A percentile compares a stretch with the other conserved stretches of the same genome.
These are phyloP conservation scores for Mycosarcoma maydis DNA, from an alignment of 1,284 basidiomycete genomes.

Conservation along the genomic window DNA sequence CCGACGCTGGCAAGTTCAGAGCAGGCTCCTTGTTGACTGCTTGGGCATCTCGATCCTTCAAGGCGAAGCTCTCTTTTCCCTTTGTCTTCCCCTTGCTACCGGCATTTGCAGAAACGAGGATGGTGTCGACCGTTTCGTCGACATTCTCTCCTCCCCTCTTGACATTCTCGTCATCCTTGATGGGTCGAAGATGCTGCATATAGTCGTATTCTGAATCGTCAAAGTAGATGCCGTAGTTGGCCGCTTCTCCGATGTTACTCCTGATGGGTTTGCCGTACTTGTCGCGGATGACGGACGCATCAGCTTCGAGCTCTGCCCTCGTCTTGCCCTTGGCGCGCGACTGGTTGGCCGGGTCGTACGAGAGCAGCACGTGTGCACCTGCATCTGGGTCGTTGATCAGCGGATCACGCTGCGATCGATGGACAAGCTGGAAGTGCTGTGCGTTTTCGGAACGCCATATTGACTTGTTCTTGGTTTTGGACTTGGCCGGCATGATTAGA, in stretches of 20 bases:
- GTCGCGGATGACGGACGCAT: constrained; percentile 73
- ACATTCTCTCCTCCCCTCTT: constrained; percentile 56
- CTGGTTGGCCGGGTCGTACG: constrained; percentile 73
- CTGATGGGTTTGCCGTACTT: constrained; percentile 39
- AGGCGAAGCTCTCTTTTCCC: constrained; percentile 39
- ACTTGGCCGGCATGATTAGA: constrained; percentile 60
- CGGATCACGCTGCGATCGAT: constrained; percentile 94
- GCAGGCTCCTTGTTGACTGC: constrained; percentile 5
- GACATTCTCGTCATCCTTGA: constrained; percentile 56
- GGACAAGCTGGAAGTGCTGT: constrained; percentile 95
- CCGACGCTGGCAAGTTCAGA: constrained; percentile 75
- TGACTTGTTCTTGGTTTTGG: constrained; percentile 69
- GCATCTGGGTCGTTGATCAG: constrained; percentile 93
- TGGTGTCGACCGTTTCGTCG: constrained; percentile 57
- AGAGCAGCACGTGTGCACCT: constrained; percentile 85
- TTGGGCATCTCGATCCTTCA: constrained; percentile 36
- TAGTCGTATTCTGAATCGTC: constrained; percentile 99
- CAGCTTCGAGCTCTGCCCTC: constrained; percentile 76
- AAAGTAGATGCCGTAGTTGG: constrained; percentile 89
- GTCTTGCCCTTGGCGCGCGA: constrained; percentile 75
- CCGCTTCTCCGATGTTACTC: constrained; percentile 80
- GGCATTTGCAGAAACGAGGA: constrained; percentile 38
- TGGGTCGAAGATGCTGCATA: constrained; percentile 84
- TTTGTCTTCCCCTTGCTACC: constrained; percentile 49
- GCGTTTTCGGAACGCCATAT: constrained; percentile 88